These are phyloP conservation scores for Trichoderma parareesei DNA, from an alignment of 495 filamentous ascomycete species.

Conservation along the genomic window DNA sequence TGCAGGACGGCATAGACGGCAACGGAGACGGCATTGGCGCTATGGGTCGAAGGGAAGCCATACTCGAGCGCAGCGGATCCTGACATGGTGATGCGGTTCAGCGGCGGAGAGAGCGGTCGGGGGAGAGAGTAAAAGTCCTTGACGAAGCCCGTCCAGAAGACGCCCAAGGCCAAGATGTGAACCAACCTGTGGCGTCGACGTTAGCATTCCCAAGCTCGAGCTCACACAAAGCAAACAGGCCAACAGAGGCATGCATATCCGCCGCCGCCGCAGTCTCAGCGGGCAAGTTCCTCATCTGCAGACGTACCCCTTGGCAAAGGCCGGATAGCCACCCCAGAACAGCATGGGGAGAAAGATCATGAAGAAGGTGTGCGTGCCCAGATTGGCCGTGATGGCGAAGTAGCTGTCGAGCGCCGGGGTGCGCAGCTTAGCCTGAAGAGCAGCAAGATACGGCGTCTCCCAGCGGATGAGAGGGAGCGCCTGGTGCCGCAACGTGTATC, in stretches of 20 bases:
- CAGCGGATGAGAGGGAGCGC: conserved; percentile 82
- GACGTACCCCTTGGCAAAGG: conserved; percentile 71
- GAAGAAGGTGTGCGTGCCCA: conserved; percentile 97
- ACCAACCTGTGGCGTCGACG: conserved; percentile 52
- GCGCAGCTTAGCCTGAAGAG: conserved; percentile 67
- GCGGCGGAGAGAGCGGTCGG: conserved; percentile 82
- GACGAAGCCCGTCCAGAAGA: conserved; percentile 88
- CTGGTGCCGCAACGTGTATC: conserved; percentile 71
- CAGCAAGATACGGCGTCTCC: conserved; percentile 92
- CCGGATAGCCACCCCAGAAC: conserved; percentile 88
- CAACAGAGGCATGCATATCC: neutral
- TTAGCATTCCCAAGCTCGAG: neutral
- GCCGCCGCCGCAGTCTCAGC: neutral
- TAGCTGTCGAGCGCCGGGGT: conserved; percentile 84
- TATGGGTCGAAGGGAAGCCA: conserved; percentile 94
- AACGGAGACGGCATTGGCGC: conserved; percentile 92
- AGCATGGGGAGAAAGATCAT: conserved; percentile 88
- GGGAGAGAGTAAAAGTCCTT: conserved; percentile 96
- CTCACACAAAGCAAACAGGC: neutral
- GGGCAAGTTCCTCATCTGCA: neutral
- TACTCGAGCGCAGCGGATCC: conserved; percentile 91
- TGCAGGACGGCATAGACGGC: conserved; percentile 71
- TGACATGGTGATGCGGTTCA: conserved; percentile 94
- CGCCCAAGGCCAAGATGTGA: conserved; percentile 77
- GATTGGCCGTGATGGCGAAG: conserved; percentile 92